Base-by-base conservation (phyloP, 2,329 filamentous ascomycete species). In the Fusarium burgessii region DNA sequence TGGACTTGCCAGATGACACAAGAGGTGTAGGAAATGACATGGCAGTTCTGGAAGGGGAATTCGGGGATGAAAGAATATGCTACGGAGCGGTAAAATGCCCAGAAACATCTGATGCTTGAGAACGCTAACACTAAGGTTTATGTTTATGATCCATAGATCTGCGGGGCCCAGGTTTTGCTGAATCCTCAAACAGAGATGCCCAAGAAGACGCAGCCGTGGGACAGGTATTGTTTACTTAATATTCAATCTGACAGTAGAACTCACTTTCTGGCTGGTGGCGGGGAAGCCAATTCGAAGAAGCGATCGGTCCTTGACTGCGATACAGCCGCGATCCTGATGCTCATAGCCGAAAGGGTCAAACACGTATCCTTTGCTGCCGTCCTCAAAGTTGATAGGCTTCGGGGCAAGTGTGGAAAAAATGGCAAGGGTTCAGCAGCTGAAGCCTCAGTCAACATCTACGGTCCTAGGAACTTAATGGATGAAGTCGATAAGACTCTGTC, bases 61-160 rank as follows among this genome's bases (percentile, higher is more conserved):
- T 6, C 1, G 1, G 7, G 4, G 43, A 23, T 1, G 17, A 42
- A 14, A 23, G 4, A 0, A 63, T 41, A 13, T 65, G 62, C 2
- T 65, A 64, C 0, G 62, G 62, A 33, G 38, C 62, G 12, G 58
- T 32, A 20, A 35, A n/a, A 23, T 1, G 4, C 2, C 15, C 12
- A 6, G 1, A 12, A n/a, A n/a, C 6, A 2, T 0, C 18, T 0
- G 1, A 2, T 15, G 2, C 2, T 0, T 10, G 4, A 12, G 23
- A 15, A 13, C 10, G 2, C 18, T 27, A 3, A 32, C 5, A 10
- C 3, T 25, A 13, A 14, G 14, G 4, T 2, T 64, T 4, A 43
- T 9, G 4, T 2, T 64, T 4, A 43, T 9, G 0, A 18, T 7
- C 6, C 2, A 6, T 6, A 65, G 62, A 13, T 65, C 3, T 46